A percentile compares a stretch with the other conserved stretches of the same genome.
These are phyloP conservation scores for Glomus cerebriforme DNA, from an alignment of 192 early-diverging fungal genomes.

Conservation along the genomic window DNA sequence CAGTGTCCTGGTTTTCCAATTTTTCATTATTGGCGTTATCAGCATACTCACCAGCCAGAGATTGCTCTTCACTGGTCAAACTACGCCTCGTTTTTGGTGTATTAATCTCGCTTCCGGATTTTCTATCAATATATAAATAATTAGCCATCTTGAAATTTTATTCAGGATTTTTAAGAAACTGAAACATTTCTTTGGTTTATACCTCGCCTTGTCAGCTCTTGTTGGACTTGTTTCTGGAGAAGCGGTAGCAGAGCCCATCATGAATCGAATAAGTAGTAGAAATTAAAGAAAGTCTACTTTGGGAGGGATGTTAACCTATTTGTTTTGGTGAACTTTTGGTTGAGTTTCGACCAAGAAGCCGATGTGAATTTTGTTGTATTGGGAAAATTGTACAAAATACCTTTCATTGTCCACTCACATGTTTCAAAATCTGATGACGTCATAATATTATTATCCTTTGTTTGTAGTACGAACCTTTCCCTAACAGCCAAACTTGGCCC, in stretches of 20 bases:
- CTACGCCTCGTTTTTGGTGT: background rate
- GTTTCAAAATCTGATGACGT: background rate
- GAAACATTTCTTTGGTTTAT: background rate
- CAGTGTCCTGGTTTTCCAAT: conserved; percentile 14
- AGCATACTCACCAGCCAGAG: conserved; percentile 1
- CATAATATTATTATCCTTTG: too few species aligned
- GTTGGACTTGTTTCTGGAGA: conserved; percentile 33
- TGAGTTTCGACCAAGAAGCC: conserved; percentile 26
- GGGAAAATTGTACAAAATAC: background rate
- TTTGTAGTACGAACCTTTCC: too few species aligned
- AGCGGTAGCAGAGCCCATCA: conserved; percentile 29
- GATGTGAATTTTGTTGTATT: conserved; percentile 4
- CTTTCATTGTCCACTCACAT: conserved; percentile 2
- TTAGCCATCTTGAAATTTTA: background rate
- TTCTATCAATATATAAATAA: background rate
- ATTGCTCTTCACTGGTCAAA: conserved; percentile 11
- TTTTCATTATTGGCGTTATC: conserved; percentile 23
- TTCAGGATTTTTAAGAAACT: background rate
- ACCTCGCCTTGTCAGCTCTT: conserved; percentile 23
- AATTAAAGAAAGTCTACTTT: conserved; percentile 34
- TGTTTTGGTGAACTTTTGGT: conserved; percentile 22
- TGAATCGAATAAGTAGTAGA: conserved; percentile 32
- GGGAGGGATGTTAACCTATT: conserved; percentile 4
- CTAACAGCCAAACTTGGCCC: too few species aligned
- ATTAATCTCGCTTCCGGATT: conserved; percentile 16